A percentile compares a stretch with the other conserved stretches of the same genome.
These are phyloP conservation scores for Lachnellula cervina DNA, from an alignment of 2,329 filamentous ascomycete species.

Conservation along the genomic window DNA sequence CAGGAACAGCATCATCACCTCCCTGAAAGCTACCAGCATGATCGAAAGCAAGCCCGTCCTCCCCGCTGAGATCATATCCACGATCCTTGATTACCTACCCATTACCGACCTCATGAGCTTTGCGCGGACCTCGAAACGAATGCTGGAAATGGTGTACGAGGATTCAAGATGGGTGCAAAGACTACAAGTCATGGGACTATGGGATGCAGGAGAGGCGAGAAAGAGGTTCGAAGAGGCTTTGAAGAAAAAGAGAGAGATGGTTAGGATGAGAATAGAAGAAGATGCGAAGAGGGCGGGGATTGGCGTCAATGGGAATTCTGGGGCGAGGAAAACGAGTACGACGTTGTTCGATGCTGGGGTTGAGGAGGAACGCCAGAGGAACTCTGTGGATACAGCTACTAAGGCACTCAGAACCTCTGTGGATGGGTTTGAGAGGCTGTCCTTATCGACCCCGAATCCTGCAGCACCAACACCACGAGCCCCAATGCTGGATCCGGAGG, in stretches of 20 bases:
- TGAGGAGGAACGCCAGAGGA: slow-evolving; percentile 57
- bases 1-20: slow-evolving; percentile 60
- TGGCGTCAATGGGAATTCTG: slow-evolving; percentile 24
- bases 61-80: slow-evolving; percentile 83
- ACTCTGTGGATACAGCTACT: slow-evolving; percentile 26
- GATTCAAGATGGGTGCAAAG: slow-evolving; percentile 91
- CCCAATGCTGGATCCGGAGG: slow-evolving; percentile 53
- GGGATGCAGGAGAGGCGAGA: slow-evolving; percentile 85
- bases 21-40: slow-evolving; percentile 76
- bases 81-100: slow-evolving; percentile 84
- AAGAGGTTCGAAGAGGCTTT: slow-evolving; percentile 71
- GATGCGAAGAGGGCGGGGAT: slow-evolving; percentile 31
- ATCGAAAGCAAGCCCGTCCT: slow-evolving; percentile 71
- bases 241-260: slow-evolving; percentile 55
- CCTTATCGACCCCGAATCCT: slow-evolving; percentile 40
- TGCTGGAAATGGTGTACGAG: slow-evolving; percentile 98
- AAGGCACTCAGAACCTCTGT: slow-evolving; percentile 32
- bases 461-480: slow-evolving; percentile 27
- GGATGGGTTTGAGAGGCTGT: slow-evolving; percentile 79
- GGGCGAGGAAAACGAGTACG: slow-evolving; percentile 39
- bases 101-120: slow-evolving; percentile 80
- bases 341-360: slow-evolving; percentile 70
- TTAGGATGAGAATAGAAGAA: slow-evolving; percentile 36
- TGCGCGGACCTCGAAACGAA: slow-evolving; percentile 75
- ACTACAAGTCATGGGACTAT: slow-evolving; percentile 80